These are phyloP conservation scores for Cercophora samala DNA, from an alignment of 495 filamentous ascomycete species.

Conservation along the genomic window DNA sequence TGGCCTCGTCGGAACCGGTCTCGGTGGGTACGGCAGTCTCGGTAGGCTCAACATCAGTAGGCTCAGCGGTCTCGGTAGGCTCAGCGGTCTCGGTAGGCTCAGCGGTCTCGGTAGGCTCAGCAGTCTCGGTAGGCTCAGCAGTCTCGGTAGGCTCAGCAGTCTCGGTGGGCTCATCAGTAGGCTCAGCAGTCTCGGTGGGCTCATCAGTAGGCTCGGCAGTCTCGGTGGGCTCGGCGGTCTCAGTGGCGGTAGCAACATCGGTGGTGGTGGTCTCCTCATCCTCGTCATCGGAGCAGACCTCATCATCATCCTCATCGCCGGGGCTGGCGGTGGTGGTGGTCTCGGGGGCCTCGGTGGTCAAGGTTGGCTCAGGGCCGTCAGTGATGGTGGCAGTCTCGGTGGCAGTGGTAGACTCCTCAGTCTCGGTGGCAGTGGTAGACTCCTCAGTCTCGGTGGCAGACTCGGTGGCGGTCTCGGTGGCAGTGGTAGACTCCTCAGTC, in stretches of 20 bases:
- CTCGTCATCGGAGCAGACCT: constrained; percentile 21
- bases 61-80: constrained; percentile 3
- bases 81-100: constrained; percentile 3
- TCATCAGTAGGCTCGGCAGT: constrained; percentile 15
- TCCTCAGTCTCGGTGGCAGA: background rate
- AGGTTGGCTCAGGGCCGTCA: constrained; percentile 2
- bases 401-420: background rate
- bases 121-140: constrained; percentile 7
- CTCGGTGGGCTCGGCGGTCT: no score
- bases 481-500: constrained; percentile 16
- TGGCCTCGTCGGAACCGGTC: background rate
- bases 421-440: background rate
- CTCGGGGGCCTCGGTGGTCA: constrained; percentile 11
- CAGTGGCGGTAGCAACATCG: constrained; percentile 13
- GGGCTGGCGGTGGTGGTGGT: constrained; percentile 25
- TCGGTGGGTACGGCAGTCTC: constrained; percentile 2
- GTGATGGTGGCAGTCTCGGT: constrained; percentile 7
- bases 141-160: constrained; percentile 3
- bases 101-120: constrained; percentile 5
- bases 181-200: background rate
- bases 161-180: background rate
- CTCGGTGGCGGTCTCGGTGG: constrained; percentile 2
- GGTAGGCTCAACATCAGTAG: background rate
- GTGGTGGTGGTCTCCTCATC: constrained; percentile 12
- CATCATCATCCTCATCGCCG: constrained; percentile 17